phyloP scores from a whole-genome alignment of 345 rosid genomes.

The Aethionema arabicum region DNA sequence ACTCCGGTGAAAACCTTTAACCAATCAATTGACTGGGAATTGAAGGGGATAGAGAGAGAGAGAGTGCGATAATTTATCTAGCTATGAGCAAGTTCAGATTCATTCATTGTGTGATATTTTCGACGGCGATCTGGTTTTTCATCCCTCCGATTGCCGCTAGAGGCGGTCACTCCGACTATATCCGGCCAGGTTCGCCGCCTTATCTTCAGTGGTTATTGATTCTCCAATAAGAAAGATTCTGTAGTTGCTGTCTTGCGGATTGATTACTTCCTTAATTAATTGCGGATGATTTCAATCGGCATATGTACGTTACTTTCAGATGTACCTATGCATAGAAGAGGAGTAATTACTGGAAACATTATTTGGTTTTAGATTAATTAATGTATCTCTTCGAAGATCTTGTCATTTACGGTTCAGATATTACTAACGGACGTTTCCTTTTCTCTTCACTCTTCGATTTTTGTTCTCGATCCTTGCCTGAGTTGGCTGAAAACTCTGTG shows the following conservation, averaged over 20 bases:
- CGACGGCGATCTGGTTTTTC: constrained; percentile 30
- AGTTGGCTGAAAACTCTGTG: neutral
- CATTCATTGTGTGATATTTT: constrained; percentile 9
- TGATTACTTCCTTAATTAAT: constrained; percentile 17
- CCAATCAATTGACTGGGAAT: constrained; percentile 17
- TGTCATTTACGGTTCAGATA: neutral
- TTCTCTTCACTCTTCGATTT: too few species aligned
- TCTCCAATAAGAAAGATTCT: neutral
- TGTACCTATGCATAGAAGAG: neutral
- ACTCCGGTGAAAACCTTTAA: constrained; percentile 5
- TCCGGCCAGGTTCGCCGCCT: constrained; percentile 40
- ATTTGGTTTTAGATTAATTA: neutral
- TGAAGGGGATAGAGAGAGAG: neutral
- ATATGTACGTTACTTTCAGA: constrained; percentile 1
- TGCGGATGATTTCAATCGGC: constrained; percentile 4
- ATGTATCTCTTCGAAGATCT: constrained; percentile 1
- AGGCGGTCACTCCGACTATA: constrained; percentile 42
- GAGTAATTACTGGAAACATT: neutral
- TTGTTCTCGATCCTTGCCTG: too few species aligned
- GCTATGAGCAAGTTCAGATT: constrained; percentile 29
- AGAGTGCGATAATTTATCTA: constrained; percentile 1
- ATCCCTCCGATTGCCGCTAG: constrained; percentile 39
- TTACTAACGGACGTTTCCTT: neutral
- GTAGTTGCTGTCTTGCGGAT: neutral
- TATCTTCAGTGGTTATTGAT: neutral